phyloP scores from a whole-genome alignment of 2,329 filamentous ascomycete genomes.

The Mycosphaerelloides madeirae region DNA sequence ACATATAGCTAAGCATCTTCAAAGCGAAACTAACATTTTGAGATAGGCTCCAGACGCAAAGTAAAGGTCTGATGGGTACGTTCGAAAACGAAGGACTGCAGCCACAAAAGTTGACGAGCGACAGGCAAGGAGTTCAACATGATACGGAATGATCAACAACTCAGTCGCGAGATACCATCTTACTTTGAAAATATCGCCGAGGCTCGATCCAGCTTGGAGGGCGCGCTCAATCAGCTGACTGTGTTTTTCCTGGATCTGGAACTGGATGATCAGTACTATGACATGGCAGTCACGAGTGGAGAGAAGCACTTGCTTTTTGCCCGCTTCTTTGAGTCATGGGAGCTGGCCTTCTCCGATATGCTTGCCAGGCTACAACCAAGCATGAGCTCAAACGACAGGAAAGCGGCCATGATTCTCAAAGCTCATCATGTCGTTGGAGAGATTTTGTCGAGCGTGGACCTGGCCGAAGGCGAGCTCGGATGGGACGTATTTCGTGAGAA shows the following conservation, averaged over 20 bases:
- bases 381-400: constrained; percentile 15
- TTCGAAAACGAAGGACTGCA: neutral
- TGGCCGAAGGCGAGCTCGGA: constrained; percentile 20
- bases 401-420: constrained; percentile 23
- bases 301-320: constrained; percentile 20
- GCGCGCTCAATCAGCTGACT: constrained; percentile 18
- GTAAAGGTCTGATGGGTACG: constrained; percentile 14
- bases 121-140: constrained; percentile 13
- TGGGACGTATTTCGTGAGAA: constrained; percentile 21
- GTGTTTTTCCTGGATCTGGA: constrained; percentile 23
- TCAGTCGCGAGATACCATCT: constrained; percentile 9
- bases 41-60: constrained; percentile 17
- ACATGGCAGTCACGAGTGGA: constrained; percentile 17
- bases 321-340: constrained; percentile 21
- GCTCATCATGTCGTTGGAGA: constrained; percentile 24
- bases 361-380: constrained; percentile 8
- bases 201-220: constrained; percentile 16
- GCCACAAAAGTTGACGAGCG: neutral
- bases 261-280: constrained; percentile 22
- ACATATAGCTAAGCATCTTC: neutral
- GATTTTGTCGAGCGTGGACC: constrained; percentile 19
- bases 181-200: constrained; percentile 14
- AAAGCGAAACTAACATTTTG: constrained; percentile 1
- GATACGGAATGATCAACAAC: constrained; percentile 1
- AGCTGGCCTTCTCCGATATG: constrained; percentile 17